Conservation (phyloP, 306 rosid species). For the Myrica gale region DNA sequence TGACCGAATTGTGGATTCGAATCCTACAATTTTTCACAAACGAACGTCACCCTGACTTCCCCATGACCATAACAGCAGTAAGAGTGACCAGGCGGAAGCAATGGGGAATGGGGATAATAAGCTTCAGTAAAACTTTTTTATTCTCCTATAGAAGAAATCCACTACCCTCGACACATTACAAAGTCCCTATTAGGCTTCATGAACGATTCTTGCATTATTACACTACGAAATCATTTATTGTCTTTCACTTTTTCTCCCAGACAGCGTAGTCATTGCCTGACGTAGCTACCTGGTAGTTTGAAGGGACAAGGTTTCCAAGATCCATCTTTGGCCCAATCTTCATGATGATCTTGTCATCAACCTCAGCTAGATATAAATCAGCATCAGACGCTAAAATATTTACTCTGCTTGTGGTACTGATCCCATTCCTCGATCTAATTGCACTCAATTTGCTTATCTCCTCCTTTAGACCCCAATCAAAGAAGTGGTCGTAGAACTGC, state of each 20-base stretch:
- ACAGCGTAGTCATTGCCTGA: slow-evolving; percentile 66
- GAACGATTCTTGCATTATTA: background rate
- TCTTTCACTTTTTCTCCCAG: slow-evolving; percentile 42
- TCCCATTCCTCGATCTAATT: slow-evolving; percentile 53
- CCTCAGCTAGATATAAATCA: slow-evolving; percentile 57
- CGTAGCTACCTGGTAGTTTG: slow-evolving; percentile 41
- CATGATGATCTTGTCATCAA: slow-evolving; percentile 56
- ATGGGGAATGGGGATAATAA: too few relatives aligned
- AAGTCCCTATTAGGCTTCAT: background rate
- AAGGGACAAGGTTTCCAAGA: slow-evolving; percentile 57
- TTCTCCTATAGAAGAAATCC: background rate
- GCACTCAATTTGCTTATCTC: slow-evolving; percentile 41
- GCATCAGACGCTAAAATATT: slow-evolving; percentile 57
- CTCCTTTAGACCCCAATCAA: slow-evolving; percentile 69
- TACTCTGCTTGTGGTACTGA: slow-evolving; percentile 45
- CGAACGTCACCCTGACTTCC: too few relatives aligned
- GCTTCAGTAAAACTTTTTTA: too few relatives aligned
- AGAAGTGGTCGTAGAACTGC: slow-evolving; percentile 79
- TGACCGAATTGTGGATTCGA: too few relatives aligned
- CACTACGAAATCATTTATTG: background rate
- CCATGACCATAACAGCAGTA: too few relatives aligned
- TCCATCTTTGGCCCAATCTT: slow-evolving; percentile 64
- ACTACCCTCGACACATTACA: background rate
- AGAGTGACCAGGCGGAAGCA: too few relatives aligned
- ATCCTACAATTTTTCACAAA: too few relatives aligned